Evolutionary conservation across 164 flowering plant species (phyloP).

Genomic region (Saururus chinensis): DNA sequence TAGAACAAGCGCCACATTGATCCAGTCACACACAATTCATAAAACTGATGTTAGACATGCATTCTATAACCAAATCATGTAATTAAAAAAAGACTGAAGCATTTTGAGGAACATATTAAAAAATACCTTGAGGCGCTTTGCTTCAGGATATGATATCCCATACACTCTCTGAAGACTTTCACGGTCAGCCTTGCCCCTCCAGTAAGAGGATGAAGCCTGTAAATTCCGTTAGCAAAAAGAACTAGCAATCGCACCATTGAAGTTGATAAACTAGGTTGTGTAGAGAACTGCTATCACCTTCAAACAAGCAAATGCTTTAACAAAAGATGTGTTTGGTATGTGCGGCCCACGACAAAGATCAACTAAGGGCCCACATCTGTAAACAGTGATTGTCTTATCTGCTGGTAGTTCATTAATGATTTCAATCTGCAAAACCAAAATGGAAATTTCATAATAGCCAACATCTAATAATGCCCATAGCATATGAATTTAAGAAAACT

Average conservation of each 20-base stretch:
- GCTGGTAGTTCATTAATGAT: slow-evolving; percentile 84
- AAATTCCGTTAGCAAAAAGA: not conserved
- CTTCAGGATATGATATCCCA: slow-evolving; percentile 94
- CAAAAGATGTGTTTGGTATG: slow-evolving; percentile 96
- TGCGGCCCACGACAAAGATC: slow-evolving; percentile 99
- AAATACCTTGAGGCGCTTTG: slow-evolving; percentile 65
- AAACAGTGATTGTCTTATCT: slow-evolving; percentile 96
- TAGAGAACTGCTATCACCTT: slow-evolving; percentile 38
- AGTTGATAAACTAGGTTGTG: not conserved
- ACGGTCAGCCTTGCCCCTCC: slow-evolving; percentile 88
- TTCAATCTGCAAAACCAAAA: slow-evolving; percentile 46
- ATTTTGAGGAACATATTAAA: not conserved
- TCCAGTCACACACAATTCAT: too few relatives aligned
- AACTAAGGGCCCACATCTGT: slow-evolving; percentile 96
- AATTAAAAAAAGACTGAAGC: too few relatives aligned
- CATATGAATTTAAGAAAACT: not conserved
- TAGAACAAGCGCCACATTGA: too few relatives aligned
- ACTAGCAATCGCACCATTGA: not conserved
- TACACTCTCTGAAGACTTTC: slow-evolving; percentile 96
- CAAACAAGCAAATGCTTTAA: slow-evolving; percentile 78
- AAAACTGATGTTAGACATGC: not conserved
- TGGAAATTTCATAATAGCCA: not conserved
- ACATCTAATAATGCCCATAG: too few relatives aligned
- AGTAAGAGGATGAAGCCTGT: slow-evolving; percentile 96
- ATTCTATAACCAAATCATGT: not conserved